These are phyloP conservation scores for Trichoderma gracile DNA, from an alignment of 2,329 filamentous ascomycete species.

Conservation along the genomic window DNA sequence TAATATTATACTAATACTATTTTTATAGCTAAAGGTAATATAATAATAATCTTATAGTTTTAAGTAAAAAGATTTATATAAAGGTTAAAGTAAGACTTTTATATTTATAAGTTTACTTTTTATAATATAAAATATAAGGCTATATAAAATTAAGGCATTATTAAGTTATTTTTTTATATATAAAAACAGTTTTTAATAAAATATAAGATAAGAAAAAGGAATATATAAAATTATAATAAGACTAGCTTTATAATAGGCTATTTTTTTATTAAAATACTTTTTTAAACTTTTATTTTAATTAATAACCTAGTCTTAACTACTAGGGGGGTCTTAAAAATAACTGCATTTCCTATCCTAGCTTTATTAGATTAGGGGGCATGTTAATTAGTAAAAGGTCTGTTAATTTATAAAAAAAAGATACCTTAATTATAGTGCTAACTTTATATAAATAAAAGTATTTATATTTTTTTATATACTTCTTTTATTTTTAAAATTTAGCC, in stretches of 20 bases:
- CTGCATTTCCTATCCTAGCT: too few relatives aligned
- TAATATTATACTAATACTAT: not conserved
- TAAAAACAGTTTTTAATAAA: not conserved
- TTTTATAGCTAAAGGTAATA: not conserved
- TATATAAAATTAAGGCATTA: not conserved
- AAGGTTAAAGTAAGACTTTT: not conserved
- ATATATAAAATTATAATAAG: constrained; percentile 21
- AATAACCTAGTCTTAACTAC: constrained; percentile 1
- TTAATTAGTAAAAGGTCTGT: too few relatives aligned
- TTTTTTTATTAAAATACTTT: not conserved
- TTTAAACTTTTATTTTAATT: constrained; percentile 9
- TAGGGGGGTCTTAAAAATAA: too few relatives aligned
- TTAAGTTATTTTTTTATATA: not conserved
- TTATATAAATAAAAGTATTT: too few relatives aligned
- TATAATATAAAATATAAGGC: not conserved
- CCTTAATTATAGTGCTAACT: too few relatives aligned
- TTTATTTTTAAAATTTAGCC: too few relatives aligned
- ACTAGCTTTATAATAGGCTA: constrained; percentile 15
- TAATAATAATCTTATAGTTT: not conserved
- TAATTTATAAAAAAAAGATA: too few relatives aligned
- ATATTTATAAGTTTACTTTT: not conserved
- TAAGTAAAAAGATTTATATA: not conserved
- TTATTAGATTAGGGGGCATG: too few relatives aligned
- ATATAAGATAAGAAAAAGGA: not conserved
- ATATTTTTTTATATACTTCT: too few relatives aligned